These are phyloP conservation scores for Fraxinus latifolia DNA, from an alignment of 305 asterid species.

Conservation along the genomic window DNA sequence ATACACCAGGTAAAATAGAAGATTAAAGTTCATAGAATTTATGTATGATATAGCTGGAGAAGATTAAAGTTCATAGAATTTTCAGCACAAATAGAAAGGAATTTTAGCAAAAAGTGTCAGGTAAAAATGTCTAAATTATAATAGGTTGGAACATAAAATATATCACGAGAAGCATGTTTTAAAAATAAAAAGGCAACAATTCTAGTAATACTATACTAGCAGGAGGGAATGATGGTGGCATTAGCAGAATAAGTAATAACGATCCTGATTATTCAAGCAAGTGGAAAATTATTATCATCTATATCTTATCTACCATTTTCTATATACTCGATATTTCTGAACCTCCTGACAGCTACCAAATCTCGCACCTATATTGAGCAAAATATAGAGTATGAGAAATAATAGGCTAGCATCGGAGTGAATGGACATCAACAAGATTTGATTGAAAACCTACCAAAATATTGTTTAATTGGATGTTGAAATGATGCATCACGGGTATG, in stretches of 20 bases:
- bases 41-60: no score
- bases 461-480: slow-evolving; percentile 91
- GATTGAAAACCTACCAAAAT: slow-evolving; percentile 59
- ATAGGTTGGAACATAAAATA: not conserved
- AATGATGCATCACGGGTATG: slow-evolving; percentile 72
- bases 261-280: slow-evolving; percentile 20
- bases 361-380: slow-evolving; percentile 65
- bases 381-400: slow-evolving; percentile 20
- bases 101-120: not conserved
- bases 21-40: not conserved
- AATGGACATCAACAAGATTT: slow-evolving; percentile 3
- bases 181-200: not conserved
- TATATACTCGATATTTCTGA: slow-evolving; percentile 66
- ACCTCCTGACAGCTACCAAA: slow-evolving; percentile 73
- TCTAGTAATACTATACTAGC: slow-evolving; percentile 4
- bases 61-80: not conserved
- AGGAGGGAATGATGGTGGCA: not conserved
- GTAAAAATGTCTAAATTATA: not conserved
- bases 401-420: not conserved
- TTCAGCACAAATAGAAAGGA: not conserved
- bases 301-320: slow-evolving; percentile 49
- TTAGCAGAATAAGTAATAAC: slow-evolving; percentile 12
- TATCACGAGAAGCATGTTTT: not conserved
- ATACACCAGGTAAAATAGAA: not conserved
- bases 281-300: slow-evolving; percentile 9